Base-by-base conservation (phyloP, 2,329 filamentous ascomycete species). In the Colletotrichum chrysophilum region DNA sequence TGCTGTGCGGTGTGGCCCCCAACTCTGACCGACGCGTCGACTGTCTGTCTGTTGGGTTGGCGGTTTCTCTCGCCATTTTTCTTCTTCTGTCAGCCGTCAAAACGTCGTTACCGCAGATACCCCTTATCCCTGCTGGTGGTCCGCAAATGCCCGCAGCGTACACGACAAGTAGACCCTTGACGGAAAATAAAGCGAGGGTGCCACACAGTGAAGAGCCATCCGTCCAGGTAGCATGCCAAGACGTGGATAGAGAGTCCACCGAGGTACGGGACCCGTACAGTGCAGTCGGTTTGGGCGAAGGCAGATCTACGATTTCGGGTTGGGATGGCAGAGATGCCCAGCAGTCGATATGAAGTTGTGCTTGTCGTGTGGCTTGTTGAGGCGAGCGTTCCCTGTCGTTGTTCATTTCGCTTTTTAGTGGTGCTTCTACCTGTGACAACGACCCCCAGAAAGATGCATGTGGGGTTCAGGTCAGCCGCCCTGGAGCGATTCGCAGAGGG, bases 41-140 rank as follows among this genome's bases (percentile, higher is more conserved):
- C 12, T 24, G 24, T 58, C 38, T 14, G 24, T 58, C 24, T 58
- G 58, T 24, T 43, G 55, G 55, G 13, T 18, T 60, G 28, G 56
- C 56, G 24, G 38, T 38, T 61, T 24, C 73, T 72, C 55, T 48
- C 38, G 73, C 55, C 61, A 75, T 75, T 72, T 34, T 48, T 12
- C 72, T 67, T 72, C 48, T 58, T 56, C 61, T n/a, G 18, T 70
- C 62, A 55, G 69, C 64, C 55, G 72, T 55, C 55, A 67, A 68
- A 66, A 65, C 64, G 73, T 64, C 62, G 73, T 75, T 75, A 68
- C 69, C 62, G 73, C 69, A 75, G 73, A 72, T 72, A 75, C 73
- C 69, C 34, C 30, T 34, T 64, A 72, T 48, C 73, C 73, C 26
- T 75, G 69, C 62, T 28, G 13, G n/a, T 62, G 56, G 67, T 38